These are phyloP conservation scores for Pseudoneurospora amorphoporcata DNA, from an alignment of 495 filamentous ascomycete genomes.

Conservation along the genomic window DNA sequence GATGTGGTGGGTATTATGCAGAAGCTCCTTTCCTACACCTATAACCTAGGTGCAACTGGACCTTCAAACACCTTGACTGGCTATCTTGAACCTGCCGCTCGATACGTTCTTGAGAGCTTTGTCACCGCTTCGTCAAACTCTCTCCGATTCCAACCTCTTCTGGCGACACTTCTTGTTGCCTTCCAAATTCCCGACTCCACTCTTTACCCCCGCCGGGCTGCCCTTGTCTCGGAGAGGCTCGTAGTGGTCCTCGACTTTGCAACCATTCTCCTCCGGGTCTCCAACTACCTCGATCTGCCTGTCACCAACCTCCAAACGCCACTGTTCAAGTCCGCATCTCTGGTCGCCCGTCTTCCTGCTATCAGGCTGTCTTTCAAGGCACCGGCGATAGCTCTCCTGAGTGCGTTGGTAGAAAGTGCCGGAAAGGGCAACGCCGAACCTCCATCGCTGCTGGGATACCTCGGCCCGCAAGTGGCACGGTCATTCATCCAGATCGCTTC, in stretches of 20 bases:
- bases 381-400: conserved; percentile 57
- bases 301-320: conserved; percentile 61
- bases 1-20: conserved; percentile 57
- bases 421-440: conserved; percentile 58
- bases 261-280: conserved; percentile 56
- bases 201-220: conserved; percentile 47
- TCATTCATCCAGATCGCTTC: conserved; percentile 73
- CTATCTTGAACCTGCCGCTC: conserved; percentile 53
- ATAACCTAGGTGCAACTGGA: conserved; percentile 55
- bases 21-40: conserved; percentile 58
- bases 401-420: conserved; percentile 61
- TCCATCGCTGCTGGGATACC: conserved; percentile 78
- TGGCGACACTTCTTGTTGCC: conserved; percentile 58
- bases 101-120: conserved; percentile 66
- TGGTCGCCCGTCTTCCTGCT: conserved; percentile 70
- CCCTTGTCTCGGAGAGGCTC: conserved; percentile 51
- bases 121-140: conserved; percentile 57
- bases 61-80: conserved; percentile 51
- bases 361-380: conserved; percentile 54
- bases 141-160: conserved; percentile 65
- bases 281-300: conserved; percentile 50
- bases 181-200: conserved; percentile 53
- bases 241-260: conserved; percentile 54
- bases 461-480: conserved; percentile 70
- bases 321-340: conserved; percentile 64